Evolutionary conservation across 1,284 basidiomycete genomes (phyloP).

Genomic region (Mycena citricolor): DNA sequence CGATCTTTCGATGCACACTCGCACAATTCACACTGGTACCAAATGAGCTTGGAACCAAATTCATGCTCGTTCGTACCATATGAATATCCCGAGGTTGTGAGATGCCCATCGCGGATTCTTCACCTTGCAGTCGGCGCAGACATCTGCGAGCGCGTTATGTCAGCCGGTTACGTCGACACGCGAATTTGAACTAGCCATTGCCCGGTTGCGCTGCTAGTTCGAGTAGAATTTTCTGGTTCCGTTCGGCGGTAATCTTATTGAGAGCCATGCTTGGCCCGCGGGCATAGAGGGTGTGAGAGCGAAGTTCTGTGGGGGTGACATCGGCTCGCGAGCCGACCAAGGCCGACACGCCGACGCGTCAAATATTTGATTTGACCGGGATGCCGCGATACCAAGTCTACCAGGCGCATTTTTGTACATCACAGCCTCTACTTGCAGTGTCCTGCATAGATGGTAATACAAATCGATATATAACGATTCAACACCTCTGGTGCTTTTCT

Average conservation of each 20-base stretch:
- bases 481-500: constrained; percentile 48
- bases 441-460: too few species aligned
- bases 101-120: constrained; percentile 81
- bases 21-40: constrained; percentile 71
- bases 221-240: constrained; percentile 65
- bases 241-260: constrained; percentile 63
- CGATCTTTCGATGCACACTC: constrained; percentile 85
- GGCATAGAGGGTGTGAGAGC: too few species aligned
- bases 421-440: too few species aligned
- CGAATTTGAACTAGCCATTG: constrained; percentile 55
- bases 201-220: constrained; percentile 71
- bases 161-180: constrained; percentile 4
- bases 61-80: constrained; percentile 54
- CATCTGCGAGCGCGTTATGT: constrained; percentile 44
- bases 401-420: too few species aligned
- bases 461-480: too few species aligned
- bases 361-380: too few species aligned
- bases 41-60: background rate
- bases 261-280: too few species aligned
- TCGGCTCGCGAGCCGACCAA: too few species aligned
- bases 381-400: too few species aligned
- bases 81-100: constrained; percentile 77
- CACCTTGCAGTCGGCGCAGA: constrained; percentile 83
- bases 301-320: too few species aligned
- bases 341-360: too few species aligned